Conservation (phyloP, 2,329 filamentous ascomycete species). For the Diaporthe vexans region DNA sequence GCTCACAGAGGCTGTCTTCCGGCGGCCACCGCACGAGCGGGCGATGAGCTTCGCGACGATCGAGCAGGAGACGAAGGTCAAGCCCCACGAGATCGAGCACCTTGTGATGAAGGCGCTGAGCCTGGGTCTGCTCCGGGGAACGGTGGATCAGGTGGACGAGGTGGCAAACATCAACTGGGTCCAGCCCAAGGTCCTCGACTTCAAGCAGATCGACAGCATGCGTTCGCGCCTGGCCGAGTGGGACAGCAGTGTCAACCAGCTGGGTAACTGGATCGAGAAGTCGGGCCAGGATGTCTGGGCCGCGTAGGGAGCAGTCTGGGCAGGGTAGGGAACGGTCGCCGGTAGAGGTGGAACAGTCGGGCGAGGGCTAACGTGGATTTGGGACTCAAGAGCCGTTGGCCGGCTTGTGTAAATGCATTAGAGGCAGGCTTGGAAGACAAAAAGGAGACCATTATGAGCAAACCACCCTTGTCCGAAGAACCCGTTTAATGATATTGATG, state of each 20-base stretch:
- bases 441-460: conserved; percentile 31
- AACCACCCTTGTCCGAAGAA: background rate
- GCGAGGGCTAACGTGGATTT: background rate
- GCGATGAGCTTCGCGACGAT: conserved; percentile 94
- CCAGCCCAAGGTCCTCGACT: conserved; percentile 96
- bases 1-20: conserved; percentile 95
- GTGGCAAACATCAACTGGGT: conserved; percentile 98
- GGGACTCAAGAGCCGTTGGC: background rate
- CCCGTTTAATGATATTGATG: too few relatives aligned
- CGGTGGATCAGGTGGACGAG: conserved; percentile 95
- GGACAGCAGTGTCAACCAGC: conserved; percentile 94
- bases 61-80: conserved; percentile 91
- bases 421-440: conserved; percentile 22
- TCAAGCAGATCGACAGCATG: conserved; percentile 96
- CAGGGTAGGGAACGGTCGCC: conserved; percentile 67
- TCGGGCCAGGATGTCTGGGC: conserved; percentile 97
- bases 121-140: conserved; percentile 88
- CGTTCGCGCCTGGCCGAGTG: conserved; percentile 88
- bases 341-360: conserved; percentile 1
- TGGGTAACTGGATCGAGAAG: conserved; percentile 97
- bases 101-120: conserved; percentile 99
- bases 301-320: conserved; percentile 82
- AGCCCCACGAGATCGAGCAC: conserved; percentile 93
- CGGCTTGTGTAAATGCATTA: conserved; percentile 39
- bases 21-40: conserved; percentile 93